Evolutionary conservation across 768 basidiomycete species (phyloP).

Genomic region (Nidula microcarpa): DNA sequence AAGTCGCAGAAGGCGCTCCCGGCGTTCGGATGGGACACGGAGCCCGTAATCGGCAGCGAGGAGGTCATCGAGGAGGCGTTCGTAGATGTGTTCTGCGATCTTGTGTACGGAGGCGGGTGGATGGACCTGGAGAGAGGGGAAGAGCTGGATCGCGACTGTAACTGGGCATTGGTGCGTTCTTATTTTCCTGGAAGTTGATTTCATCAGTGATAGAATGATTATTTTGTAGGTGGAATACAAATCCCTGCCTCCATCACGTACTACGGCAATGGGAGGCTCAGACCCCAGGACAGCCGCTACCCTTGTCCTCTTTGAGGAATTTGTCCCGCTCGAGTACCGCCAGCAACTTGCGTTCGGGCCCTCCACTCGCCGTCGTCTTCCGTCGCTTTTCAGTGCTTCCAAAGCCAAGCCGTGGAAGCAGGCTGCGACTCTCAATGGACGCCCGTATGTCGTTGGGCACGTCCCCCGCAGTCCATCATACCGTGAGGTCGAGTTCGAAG

Average conservation of each 20-base stretch:
- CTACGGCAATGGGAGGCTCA: slow-evolving; percentile 26
- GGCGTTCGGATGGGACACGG: slow-evolving; percentile 90
- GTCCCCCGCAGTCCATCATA: slow-evolving; percentile 48
- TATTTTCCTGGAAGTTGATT: neutral
- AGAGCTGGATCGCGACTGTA: slow-evolving; percentile 79
- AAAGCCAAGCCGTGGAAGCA: slow-evolving; percentile 72
- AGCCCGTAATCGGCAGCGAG: slow-evolving; percentile 72
- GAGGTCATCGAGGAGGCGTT: slow-evolving; percentile 90
- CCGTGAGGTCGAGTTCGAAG: slow-evolving; percentile 79
- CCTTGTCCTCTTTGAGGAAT: slow-evolving; percentile 88
- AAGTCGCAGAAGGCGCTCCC: slow-evolving; percentile 82
- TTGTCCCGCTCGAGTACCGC: slow-evolving; percentile 85
- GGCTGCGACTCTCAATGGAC: slow-evolving; percentile 77
- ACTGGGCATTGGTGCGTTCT: slow-evolving; percentile 82
- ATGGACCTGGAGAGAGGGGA: slow-evolving; percentile 75
- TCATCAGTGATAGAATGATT: neutral
- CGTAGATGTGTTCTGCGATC: slow-evolving; percentile 80
- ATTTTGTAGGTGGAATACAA: slow-evolving; percentile 78
- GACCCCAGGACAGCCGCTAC: slow-evolving; percentile 75
- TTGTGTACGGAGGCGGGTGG: slow-evolving; percentile 82
- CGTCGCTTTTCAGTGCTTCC: slow-evolving; percentile 60
- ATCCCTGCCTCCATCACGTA: slow-evolving; percentile 49
- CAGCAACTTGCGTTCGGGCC: slow-evolving; percentile 64
- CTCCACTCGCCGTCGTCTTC: slow-evolving; percentile 56
- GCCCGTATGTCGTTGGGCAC: slow-evolving; percentile 66